These are phyloP conservation scores for Neofusicoccum umdonicola DNA, from an alignment of 2,329 filamentous ascomycete genomes.

Conservation along the genomic window DNA sequence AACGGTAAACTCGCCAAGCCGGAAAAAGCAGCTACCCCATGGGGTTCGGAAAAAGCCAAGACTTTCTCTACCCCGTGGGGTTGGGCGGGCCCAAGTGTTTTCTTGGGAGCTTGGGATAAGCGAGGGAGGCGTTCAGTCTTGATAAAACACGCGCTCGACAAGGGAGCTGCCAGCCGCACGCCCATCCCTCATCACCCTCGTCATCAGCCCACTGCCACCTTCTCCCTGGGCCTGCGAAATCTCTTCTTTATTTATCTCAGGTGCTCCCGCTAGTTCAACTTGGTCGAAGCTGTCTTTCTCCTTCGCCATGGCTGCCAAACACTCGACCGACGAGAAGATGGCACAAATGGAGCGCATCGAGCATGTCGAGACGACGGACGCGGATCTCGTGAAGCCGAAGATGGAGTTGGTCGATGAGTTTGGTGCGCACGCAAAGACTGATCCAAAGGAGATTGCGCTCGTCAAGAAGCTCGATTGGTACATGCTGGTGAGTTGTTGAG, in stretches of 20 bases:
- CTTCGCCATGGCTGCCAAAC: conserved; percentile 2
- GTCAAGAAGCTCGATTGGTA: conserved; percentile 32
- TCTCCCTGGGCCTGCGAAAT: neutral
- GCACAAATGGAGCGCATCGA: conserved; percentile 4
- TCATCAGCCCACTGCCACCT: neutral
- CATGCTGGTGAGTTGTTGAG: conserved; percentile 22
- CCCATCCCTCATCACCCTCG: neutral
- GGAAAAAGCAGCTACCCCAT: neutral
- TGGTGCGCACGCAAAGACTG: conserved; percentile 35
- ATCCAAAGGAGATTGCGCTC: conserved; percentile 33
- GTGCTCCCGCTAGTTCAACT: neutral
- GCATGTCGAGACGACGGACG: neutral
- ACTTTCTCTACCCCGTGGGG: neutral
- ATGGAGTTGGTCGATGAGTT: conserved; percentile 31
- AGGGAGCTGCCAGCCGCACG: neutral
- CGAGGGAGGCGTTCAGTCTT: neutral
- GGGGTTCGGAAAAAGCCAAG: conserved; percentile 3
- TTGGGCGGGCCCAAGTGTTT: neutral
- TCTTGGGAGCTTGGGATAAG: neutral
- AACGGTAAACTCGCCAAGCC: neutral
- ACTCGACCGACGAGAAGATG: neutral
- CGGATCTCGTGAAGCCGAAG: conserved; percentile 4
- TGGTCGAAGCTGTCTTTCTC: neutral
- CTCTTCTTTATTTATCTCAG: neutral
- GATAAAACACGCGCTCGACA: neutral